These are phyloP conservation scores for Yamadazyma friedrichii DNA, from an alignment of 1,139 yeast species.

Conservation along the genomic window DNA sequence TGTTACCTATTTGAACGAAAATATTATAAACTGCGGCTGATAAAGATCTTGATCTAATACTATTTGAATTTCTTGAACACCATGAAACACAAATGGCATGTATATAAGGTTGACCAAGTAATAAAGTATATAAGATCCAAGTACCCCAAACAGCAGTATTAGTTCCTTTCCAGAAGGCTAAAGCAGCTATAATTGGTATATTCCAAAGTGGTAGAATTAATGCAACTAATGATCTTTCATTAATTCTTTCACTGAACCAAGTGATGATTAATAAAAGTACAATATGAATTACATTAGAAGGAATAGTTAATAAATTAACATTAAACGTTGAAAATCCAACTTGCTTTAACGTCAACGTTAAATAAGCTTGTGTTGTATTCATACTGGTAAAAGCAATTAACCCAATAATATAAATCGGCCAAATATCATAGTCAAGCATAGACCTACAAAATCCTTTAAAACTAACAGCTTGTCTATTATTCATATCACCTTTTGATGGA, in stretches of 20 bases:
- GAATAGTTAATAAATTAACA: constrained; percentile 57
- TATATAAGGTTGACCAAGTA: constrained; percentile 49
- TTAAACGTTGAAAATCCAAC: constrained; percentile 58
- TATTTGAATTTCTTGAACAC: constrained; percentile 60
- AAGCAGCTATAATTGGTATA: constrained; percentile 36
- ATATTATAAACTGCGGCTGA: constrained; percentile 64
- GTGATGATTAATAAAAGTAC: constrained; percentile 37
- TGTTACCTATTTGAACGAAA: constrained; percentile 55
- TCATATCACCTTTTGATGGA: constrained; percentile 68
- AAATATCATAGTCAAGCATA: constrained; percentile 52
- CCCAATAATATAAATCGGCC: constrained; percentile 59
- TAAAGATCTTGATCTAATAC: constrained; percentile 58
- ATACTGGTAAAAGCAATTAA: constrained; percentile 44
- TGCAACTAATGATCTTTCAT: constrained; percentile 33
- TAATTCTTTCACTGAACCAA: constrained; percentile 37
- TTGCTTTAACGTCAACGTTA: constrained; percentile 49
- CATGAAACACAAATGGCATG: constrained; percentile 59
- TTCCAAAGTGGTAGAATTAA: constrained; percentile 38
- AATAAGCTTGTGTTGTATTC: constrained; percentile 44
- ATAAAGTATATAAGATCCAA: constrained; percentile 46
- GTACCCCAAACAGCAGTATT: constrained; percentile 51
- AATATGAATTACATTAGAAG: constrained; percentile 40
- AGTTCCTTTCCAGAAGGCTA: constrained; percentile 53
- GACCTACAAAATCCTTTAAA: constrained; percentile 38
- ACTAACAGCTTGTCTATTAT: constrained; percentile 57